Evolutionary conservation across 1,139 yeast species (phyloP).

Genomic region (Geotrichum siamense): DNA sequence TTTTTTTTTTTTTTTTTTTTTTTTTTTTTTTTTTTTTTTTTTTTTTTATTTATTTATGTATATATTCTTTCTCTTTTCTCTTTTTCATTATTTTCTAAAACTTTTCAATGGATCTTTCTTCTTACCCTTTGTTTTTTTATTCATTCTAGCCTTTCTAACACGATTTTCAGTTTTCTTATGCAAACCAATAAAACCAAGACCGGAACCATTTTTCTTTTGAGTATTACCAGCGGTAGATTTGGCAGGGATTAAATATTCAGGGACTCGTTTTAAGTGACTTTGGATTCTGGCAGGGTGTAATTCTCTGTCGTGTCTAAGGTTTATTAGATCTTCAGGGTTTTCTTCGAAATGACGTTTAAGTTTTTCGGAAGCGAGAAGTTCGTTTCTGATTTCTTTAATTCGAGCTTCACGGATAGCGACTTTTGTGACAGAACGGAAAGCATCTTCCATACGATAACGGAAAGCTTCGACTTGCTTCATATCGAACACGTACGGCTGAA

Average conservation of each 20-base stretch:
- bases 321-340: constrained; percentile 89
- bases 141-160: constrained; percentile 41
- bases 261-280: constrained; percentile 82
- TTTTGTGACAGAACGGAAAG: constrained; percentile 88
- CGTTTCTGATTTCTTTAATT: constrained; percentile 80
- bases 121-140: constrained; percentile 35
- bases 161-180: constrained; percentile 46
- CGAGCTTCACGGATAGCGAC: constrained; percentile 92
- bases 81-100: constrained; percentile 37
- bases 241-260: constrained; percentile 75
- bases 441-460: constrained; percentile 95
- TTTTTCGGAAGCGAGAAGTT: constrained; percentile 80
- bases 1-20: no score
- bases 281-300: constrained; percentile 78
- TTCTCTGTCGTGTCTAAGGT: constrained; percentile 87
- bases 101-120: constrained; percentile 68
- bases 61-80: no score
- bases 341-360: constrained; percentile 94
- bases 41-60: no score
- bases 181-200: constrained; percentile 73
- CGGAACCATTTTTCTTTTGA: constrained; percentile 41
- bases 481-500: constrained; percentile 80
- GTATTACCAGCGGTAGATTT: constrained; percentile 48
- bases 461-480: constrained; percentile 91
- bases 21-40: no score